Evolutionary conservation across 2,329 filamentous ascomycete genomes (phyloP), one percentile per base, ranked within the genome.

Genomic region (Plenodomus tracheiphilus): DNA sequence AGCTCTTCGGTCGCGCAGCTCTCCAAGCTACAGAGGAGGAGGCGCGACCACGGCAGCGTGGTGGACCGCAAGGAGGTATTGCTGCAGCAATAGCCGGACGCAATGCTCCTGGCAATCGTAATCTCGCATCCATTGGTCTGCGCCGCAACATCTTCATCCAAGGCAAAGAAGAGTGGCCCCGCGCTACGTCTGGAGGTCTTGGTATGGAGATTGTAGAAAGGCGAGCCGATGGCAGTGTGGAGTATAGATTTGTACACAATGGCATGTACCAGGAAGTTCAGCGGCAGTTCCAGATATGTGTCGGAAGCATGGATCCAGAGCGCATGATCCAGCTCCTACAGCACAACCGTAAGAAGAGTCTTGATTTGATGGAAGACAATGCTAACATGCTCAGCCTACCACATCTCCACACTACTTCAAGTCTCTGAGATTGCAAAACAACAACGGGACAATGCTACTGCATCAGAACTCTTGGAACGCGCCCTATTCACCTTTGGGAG

Each of bases 401-500:
- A 97, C 68, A 87, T 97, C 58, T 94, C 91, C 1, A 92, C 90
- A 2, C 81, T 97, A n/a, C 85, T 97, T 18, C 92, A 97, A 69
- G 91, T 96, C 21, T 95, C 90, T 53, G 90, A 91, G 68, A 88
- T 97, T 41, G 91, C 91, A 11, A 93, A 94, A 69, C 89, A 96
- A 58, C 91, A 97, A 66, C 85, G 91, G 44, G 94, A 97, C 66
- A 87, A 91, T 69, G 85, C 92, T 1, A 83, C 94, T 3, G 86
- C 93, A 0, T 87, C 90, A 3, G 92, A 97, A 63, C 81, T 97
- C 1, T 84, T 95, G 45, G 93, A 97, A 74, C 84, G 94, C 39
- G 92, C 93, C 0, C 81, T 99, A 5, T 97, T 97, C 75, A 89
- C 89, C 0, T 93, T 97, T 68, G 94, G 93, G n/a, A 84, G 93